Conservation (phyloP, 306 rosid species). For the Inga oerstediana region DNA sequence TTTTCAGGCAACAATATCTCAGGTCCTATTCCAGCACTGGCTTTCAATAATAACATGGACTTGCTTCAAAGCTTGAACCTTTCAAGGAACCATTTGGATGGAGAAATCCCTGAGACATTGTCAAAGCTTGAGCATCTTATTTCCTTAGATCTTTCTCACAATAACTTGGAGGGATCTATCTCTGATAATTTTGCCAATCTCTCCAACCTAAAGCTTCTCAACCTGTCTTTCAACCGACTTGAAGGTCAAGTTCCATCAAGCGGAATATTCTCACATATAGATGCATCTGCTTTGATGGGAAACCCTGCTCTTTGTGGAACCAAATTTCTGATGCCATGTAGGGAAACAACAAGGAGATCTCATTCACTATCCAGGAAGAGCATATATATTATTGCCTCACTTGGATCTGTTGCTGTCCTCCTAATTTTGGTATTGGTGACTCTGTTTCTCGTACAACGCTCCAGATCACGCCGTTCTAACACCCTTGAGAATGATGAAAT, state of each 20-base stretch:
- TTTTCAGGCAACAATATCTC: conserved; percentile 73
- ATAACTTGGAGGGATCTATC: conserved; percentile 66
- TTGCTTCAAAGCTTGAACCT: conserved; percentile 68
- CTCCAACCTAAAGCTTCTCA: conserved; percentile 59
- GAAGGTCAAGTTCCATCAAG: conserved; percentile 68
- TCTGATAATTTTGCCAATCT: conserved; percentile 55
- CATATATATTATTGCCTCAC: conserved; percentile 37
- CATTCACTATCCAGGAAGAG: conserved; percentile 58
- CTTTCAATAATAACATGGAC: conserved; percentile 49
- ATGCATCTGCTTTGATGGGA: conserved; percentile 60
- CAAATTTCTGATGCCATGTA: conserved; percentile 52
- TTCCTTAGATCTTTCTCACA: conserved; percentile 82
- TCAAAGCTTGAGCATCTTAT: conserved; percentile 54
- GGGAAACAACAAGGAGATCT: conserved; percentile 15
- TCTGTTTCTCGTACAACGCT: conserved; percentile 31
- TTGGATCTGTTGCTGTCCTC: conserved; percentile 55
- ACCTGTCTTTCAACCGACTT: conserved; percentile 82
- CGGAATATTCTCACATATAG: conserved; percentile 61
- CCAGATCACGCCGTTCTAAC: conserved; percentile 18
- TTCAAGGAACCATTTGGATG: conserved; percentile 68
- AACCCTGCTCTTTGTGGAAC: conserved; percentile 77
- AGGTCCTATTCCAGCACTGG: conserved; percentile 71
- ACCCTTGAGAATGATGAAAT: conserved; percentile 40
- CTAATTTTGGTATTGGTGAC: conserved; percentile 42
- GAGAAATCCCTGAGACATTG: conserved; percentile 59